Evolutionary conservation across 2,329 filamentous ascomycete species (phyloP).

Genomic region (Celoporthe dispersa): DNA sequence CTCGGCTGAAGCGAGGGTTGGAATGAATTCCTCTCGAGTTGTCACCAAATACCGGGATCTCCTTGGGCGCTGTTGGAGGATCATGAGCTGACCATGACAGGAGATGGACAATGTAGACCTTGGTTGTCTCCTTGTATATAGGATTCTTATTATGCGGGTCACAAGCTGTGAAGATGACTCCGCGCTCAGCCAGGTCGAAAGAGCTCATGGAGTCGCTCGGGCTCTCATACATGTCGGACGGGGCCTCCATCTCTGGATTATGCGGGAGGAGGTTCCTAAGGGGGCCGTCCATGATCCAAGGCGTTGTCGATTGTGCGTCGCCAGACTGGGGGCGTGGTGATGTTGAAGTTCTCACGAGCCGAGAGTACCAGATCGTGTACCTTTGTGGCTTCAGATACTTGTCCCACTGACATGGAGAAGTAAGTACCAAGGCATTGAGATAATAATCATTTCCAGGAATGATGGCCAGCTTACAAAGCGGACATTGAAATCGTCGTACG

Average conservation of each 20-base stretch:
- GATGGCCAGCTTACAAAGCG: constrained; percentile 37
- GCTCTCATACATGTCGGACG: constrained; percentile 35
- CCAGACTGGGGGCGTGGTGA: background rate
- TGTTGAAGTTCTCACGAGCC: constrained; percentile 35
- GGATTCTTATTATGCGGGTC: constrained; percentile 31
- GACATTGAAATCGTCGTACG: constrained; percentile 42
- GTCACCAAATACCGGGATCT: constrained; percentile 33
- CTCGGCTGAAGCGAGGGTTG: constrained; percentile 43
- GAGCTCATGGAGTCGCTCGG: constrained; percentile 31
- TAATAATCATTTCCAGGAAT: background rate
- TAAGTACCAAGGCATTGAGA: background rate
- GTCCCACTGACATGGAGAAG: constrained; percentile 38
- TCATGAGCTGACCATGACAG: constrained; percentile 36
- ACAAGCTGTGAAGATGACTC: constrained; percentile 41
- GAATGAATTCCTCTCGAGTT: constrained; percentile 23
- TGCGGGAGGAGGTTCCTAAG: constrained; percentile 41
- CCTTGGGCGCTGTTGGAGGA: constrained; percentile 3
- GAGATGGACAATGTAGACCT: constrained; percentile 42
- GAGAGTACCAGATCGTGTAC: constrained; percentile 46
- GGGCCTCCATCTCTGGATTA: constrained; percentile 40
- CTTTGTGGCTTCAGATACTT: constrained; percentile 38
- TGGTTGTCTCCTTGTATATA: constrained; percentile 26
- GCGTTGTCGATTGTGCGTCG: background rate
- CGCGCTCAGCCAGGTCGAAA: constrained; percentile 42
- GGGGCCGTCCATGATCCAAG: constrained; percentile 38